These are phyloP conservation scores for Tricholoma bakamatsutake DNA, from an alignment of 768 basidiomycete species.

Conservation along the genomic window DNA sequence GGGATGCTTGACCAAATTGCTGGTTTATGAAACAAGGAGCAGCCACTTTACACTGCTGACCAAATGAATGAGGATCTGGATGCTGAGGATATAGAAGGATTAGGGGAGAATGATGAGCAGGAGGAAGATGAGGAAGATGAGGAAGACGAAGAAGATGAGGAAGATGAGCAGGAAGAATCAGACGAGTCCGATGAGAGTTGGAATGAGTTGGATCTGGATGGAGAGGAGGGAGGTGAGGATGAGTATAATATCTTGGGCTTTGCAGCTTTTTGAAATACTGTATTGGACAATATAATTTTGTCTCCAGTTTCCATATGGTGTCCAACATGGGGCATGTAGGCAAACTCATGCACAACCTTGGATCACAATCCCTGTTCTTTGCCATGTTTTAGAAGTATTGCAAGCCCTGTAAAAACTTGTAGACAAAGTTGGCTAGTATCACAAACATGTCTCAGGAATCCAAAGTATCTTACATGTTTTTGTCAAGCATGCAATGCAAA, in stretches of 20 bases:
- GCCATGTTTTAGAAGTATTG: not conserved
- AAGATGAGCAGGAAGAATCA: not conserved
- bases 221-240: not conserved
- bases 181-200: not conserved
- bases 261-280: not conserved
- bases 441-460: not conserved
- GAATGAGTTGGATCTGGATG: not conserved
- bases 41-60: not conserved
- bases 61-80: not conserved
- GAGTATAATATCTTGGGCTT: not conserved
- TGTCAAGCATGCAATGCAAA: not conserved
- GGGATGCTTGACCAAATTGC: not conserved
- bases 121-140: not conserved
- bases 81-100: not conserved
- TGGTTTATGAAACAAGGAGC: not conserved
- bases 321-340: too few species aligned
- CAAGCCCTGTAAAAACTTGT: not conserved
- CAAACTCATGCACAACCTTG: too few species aligned
- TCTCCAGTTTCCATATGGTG: too few species aligned
- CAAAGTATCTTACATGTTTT: not conserved
- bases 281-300: not conserved
- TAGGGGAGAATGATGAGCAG: not conserved
- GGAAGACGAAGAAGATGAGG: not conserved
- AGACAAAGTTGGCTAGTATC: not conserved
- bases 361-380: too few species aligned